Conservation (phyloP, 1,284 basidiomycete genomes). For the Tylopilus sp. region DNA sequence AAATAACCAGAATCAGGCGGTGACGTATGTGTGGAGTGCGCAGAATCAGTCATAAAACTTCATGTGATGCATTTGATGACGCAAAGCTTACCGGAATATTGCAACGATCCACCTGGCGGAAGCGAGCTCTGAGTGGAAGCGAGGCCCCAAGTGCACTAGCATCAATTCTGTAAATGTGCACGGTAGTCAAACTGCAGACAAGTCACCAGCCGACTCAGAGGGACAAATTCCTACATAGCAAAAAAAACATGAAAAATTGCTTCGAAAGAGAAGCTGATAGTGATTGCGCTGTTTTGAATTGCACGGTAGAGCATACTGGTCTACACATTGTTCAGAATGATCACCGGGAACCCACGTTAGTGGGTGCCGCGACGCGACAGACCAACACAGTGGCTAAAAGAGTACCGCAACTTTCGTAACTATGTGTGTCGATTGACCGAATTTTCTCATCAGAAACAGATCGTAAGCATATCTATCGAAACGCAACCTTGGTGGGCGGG, state of each 20-base stretch:
- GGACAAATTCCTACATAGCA: background rate
- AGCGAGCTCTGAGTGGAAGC: too few species aligned
- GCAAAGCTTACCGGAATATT: background rate
- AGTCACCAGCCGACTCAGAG: background rate
- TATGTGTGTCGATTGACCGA: too few species aligned
- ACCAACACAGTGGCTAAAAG: too few species aligned
- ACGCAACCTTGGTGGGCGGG: conserved; percentile 1
- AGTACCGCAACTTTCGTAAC: too few species aligned
- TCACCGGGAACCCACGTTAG: background rate
- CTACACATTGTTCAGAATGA: background rate
- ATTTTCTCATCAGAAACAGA: conserved; percentile 20
- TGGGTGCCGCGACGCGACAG: too few species aligned
- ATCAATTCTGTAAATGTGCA: too few species aligned
- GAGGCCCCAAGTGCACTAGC: too few species aligned
- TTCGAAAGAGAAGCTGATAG: background rate
- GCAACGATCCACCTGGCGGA: background rate
- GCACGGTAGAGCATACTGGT: background rate
- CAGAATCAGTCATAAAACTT: background rate
- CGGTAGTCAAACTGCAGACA: too few species aligned
- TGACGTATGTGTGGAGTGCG: background rate
- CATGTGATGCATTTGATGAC: background rate
- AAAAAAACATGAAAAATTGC: background rate
- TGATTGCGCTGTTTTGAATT: background rate
- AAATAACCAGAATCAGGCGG: background rate
- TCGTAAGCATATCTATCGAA: background rate